Evolutionary conservation across 2,329 filamentous ascomycete species (phyloP).

Genomic region (Trichoderma gracile): DNA sequence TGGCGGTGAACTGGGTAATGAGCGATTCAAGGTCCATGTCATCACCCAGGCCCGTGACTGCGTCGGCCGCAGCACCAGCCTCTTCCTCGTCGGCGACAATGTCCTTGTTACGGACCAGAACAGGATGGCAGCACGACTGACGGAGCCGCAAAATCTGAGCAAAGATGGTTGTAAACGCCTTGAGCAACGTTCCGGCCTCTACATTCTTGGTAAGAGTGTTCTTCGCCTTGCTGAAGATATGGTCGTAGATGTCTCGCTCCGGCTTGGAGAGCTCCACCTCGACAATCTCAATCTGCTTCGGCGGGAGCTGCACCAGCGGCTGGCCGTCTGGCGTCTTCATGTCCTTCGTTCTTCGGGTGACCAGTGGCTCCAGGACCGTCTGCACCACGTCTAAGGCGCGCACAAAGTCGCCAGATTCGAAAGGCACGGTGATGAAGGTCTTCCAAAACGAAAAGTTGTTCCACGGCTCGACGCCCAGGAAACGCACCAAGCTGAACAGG

Average conservation of each 20-base stretch:
- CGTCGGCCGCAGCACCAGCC: conserved; percentile 71
- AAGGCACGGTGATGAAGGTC: conserved; percentile 96
- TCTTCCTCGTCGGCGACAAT: conserved; percentile 87
- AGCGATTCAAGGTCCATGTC: conserved; percentile 93
- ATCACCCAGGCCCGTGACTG: conserved; percentile 78
- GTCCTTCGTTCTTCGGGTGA: conserved; percentile 91
- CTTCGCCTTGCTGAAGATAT: conserved; percentile 82
- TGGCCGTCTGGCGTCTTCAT: conserved; percentile 91
- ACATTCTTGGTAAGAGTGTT: conserved; percentile 82
- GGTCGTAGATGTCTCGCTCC: conserved; percentile 89
- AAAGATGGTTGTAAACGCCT: conserved; percentile 95
- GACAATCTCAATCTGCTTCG: conserved; percentile 80
- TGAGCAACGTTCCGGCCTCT: conserved; percentile 88
- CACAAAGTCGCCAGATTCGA: conserved; percentile 93
- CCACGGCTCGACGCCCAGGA: conserved; percentile 94
- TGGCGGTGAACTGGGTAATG: conserved; percentile 78
- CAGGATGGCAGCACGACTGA: conserved; percentile 91
- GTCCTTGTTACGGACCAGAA: conserved; percentile 81
- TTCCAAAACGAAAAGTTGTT: conserved; percentile 99
- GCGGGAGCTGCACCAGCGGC: conserved; percentile 75
- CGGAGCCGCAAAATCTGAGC: conserved; percentile 91
- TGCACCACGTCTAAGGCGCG: conserved; percentile 94
- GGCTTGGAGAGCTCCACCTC: conserved; percentile 80
- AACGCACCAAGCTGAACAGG: conserved; percentile 88
- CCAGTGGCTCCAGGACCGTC: conserved; percentile 92